Conservation (phyloP, 805 yeast species). For the Schwanniomyces polymorphus region DNA sequence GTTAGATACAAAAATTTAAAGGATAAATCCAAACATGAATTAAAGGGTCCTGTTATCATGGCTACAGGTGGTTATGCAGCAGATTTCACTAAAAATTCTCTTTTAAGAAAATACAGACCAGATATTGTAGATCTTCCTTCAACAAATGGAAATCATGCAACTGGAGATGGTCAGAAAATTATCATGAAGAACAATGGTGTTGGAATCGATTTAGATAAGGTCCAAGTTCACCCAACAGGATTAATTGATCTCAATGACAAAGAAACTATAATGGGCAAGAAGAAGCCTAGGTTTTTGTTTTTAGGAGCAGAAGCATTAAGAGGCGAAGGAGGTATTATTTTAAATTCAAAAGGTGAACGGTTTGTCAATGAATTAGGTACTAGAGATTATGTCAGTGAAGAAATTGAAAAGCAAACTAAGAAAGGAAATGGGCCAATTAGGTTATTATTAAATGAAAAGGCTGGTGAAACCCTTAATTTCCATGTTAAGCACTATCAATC, state of each 20-base stretch:
- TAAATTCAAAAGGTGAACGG: constrained; percentile 52
- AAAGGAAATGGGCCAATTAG: constrained; percentile 48
- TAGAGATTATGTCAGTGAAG: constrained; percentile 59
- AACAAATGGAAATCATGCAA: constrained; percentile 61
- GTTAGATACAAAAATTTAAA: constrained; percentile 34
- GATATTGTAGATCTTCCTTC: constrained; percentile 57
- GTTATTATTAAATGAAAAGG: constrained; percentile 47
- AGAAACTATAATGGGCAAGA: constrained; percentile 41
- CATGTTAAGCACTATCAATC: constrained; percentile 58
- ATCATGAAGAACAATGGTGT: constrained; percentile 51
- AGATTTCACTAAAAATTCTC: constrained; percentile 53
- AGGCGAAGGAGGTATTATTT: constrained; percentile 64
- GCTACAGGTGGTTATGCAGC: constrained; percentile 72
- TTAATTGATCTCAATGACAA: constrained; percentile 49
- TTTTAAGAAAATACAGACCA: constrained; percentile 56
- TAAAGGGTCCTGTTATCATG: constrained; percentile 59
- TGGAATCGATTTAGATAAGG: constrained; percentile 63
- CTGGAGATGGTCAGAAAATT: constrained; percentile 64
- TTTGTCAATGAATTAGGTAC: constrained; percentile 63
- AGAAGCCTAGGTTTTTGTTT: constrained; percentile 50
- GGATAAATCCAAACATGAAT: constrained; percentile 27
- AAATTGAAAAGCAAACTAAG: constrained; percentile 46
- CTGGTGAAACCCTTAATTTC: constrained; percentile 46
- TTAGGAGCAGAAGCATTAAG: constrained; percentile 67
- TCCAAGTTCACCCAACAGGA: constrained; percentile 71